Percentiles rank a stretch among this genome's conserved stretches.
Evolutionary conservation across 164 flowering plant species (phyloP).

Genomic region (Liriodendron chinense): DNA sequence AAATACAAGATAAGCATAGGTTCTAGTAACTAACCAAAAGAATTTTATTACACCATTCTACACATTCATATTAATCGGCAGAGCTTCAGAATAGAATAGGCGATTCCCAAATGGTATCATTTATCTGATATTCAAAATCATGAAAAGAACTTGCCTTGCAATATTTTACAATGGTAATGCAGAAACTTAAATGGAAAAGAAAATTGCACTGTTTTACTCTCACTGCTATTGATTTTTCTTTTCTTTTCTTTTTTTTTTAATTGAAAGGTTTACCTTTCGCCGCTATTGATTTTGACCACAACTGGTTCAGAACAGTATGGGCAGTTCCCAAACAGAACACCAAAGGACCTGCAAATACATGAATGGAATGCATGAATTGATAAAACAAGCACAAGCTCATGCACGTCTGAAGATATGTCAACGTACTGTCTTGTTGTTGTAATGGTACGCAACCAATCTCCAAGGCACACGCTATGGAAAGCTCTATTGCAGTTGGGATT

Average conservation of each 20-base stretch:
- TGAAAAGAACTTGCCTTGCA: neutral
- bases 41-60: neutral
- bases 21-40: no score
- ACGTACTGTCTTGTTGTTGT: conserved; percentile 89
- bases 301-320: conserved; percentile 86
- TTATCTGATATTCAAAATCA: neutral
- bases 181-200: neutral
- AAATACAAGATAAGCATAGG: no score
- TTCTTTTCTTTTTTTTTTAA: no score
- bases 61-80: neutral
- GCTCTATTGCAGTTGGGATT: conserved; percentile 59
- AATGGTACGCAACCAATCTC: conserved; percentile 82
- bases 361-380: conserved; percentile 1
- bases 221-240: no score
- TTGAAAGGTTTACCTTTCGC: conserved; percentile 21
- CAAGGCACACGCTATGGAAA: conserved; percentile 77
- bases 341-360: conserved; percentile 60
- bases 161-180: neutral
- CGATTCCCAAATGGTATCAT: neutral
- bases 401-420: neutral
- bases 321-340: conserved; percentile 79
- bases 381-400: neutral
- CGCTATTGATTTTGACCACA: conserved; percentile 54
- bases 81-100: neutral
- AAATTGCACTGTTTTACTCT: neutral